Percentiles rank a stretch among this genome's conserved stretches.
Evolutionary conservation across 2,329 filamentous ascomycete species (phyloP).

Genomic region (Scytalidium lignicola): DNA sequence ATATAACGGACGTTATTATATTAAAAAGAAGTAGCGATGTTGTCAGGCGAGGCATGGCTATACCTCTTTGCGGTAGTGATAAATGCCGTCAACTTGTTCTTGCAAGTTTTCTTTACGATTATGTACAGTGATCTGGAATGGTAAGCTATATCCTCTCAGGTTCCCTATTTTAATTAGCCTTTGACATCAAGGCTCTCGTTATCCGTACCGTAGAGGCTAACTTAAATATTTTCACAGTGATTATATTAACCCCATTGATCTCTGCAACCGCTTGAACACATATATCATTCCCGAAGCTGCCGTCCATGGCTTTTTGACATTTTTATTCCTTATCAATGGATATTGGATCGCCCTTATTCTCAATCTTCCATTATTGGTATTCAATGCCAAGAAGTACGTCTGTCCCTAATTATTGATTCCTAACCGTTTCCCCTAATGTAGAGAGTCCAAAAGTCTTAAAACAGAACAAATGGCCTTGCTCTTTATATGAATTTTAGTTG

Average conservation of each 20-base stretch:
- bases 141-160: slow-evolving; percentile 49
- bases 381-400: slow-evolving; percentile 96
- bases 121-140: slow-evolving; percentile 99
- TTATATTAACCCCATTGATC: slow-evolving; percentile 99
- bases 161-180: neutral
- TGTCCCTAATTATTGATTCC: neutral
- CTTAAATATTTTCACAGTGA: slow-evolving; percentile 54
- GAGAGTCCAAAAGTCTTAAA: neutral
- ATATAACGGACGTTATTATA: neutral
- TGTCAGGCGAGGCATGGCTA: slow-evolving; percentile 98
- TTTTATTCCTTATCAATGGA: slow-evolving; percentile 95
- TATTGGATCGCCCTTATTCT: slow-evolving; percentile 94
- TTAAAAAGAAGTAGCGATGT: slow-evolving; percentile 39
- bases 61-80: slow-evolving; percentile 97
- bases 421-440: neutral
- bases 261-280: slow-evolving; percentile 99
- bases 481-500: slow-evolving; percentile 18
- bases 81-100: slow-evolving; percentile 99
- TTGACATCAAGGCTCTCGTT: no score
- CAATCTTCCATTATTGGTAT: slow-evolving; percentile 85
- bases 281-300: slow-evolving; percentile 99
- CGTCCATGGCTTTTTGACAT: slow-evolving; percentile 91
- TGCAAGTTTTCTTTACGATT: slow-evolving; percentile 99
- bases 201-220: slow-evolving; percentile 22
- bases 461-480: neutral